These are phyloP conservation scores for Brassica carinata DNA, from an alignment of 345 rosid species.

Conservation along the genomic window DNA sequence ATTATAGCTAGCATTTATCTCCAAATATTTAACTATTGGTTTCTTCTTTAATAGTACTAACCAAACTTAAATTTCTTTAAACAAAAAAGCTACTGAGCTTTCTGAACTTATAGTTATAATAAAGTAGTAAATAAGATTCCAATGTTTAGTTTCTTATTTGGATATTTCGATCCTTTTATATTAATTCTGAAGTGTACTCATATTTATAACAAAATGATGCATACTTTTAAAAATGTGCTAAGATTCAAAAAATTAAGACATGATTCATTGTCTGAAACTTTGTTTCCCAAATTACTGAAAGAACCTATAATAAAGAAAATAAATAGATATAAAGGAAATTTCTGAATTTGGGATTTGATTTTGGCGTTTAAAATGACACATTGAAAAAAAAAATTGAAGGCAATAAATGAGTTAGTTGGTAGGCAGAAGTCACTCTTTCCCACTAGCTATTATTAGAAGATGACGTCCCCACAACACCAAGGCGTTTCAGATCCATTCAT, in stretches of 20 bases:
- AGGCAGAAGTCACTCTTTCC: conserved; percentile 38
- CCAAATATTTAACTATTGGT: not conserved
- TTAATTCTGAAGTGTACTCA: not conserved
- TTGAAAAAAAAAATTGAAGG: not conserved
- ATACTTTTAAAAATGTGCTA: conserved; percentile 17
- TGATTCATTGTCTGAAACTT: conserved; percentile 24
- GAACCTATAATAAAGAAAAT: not conserved
- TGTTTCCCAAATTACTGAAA: conserved; percentile 22
- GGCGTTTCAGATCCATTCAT: conserved; percentile 19
- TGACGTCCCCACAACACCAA: conserved; percentile 40
- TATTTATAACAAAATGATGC: conserved; percentile 10
- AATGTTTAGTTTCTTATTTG: conserved; percentile 14
- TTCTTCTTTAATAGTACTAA: conserved; percentile 10
- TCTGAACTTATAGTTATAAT: not conserved
- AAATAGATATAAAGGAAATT: not conserved
- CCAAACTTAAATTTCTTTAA: not conserved
- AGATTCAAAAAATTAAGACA: conserved; percentile 16
- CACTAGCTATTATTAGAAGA: conserved; percentile 34
- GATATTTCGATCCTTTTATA: not conserved
- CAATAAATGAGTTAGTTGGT: conserved; percentile 42
- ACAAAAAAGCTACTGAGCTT: not conserved
- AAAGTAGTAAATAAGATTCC: not conserved
- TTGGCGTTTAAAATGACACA: conserved; percentile 6
- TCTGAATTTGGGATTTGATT: conserved; percentile 11
- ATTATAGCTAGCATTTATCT: not conserved